Evolutionary conservation across 2,329 filamentous ascomycete species (phyloP).

Genomic region (Fusarium setosum): DNA sequence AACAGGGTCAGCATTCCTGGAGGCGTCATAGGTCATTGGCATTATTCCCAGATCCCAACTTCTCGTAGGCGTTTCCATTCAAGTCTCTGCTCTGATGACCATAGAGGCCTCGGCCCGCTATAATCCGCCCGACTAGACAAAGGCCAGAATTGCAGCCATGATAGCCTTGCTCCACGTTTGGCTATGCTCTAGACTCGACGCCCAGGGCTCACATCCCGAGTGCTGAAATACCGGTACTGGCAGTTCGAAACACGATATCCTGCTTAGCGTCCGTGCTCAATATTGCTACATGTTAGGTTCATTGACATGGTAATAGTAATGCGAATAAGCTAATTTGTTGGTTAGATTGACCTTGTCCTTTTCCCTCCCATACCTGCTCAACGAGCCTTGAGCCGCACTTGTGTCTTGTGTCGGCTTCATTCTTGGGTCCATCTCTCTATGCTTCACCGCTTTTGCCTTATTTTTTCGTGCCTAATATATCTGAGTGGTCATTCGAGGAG

Average conservation of each 20-base stretch:
- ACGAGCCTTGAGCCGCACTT: slow-evolving; percentile 47
- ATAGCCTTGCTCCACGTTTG: slow-evolving; percentile 17
- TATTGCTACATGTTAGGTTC: too few relatives aligned
- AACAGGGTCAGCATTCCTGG: too few relatives aligned
- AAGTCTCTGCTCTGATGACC: slow-evolving; percentile 2
- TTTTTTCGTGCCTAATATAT: slow-evolving; percentile 19
- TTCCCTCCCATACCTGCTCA: slow-evolving; percentile 51
- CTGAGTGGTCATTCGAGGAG: background rate
- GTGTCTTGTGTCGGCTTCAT: slow-evolving; percentile 51
- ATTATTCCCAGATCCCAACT: background rate
- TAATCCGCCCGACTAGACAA: background rate
- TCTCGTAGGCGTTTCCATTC: background rate
- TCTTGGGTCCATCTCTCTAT: slow-evolving; percentile 27
- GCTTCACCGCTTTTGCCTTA: background rate
- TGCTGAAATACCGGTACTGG: slow-evolving; percentile 45
- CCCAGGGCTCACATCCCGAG: slow-evolving; percentile 48
- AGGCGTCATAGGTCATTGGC: background rate
- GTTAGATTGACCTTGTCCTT: slow-evolving; percentile 48
- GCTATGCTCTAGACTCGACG: slow-evolving; percentile 46
- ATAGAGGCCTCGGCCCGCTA: slow-evolving; percentile 5
- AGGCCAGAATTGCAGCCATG: background rate
- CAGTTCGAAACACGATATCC: slow-evolving; percentile 45
- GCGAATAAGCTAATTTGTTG: slow-evolving; percentile 6
- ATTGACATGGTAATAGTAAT: too few relatives aligned
- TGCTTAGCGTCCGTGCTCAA: background rate